Base-by-base conservation (phyloP, 1,139 yeast species). In the Entelexis sorbosivorans region DNA sequence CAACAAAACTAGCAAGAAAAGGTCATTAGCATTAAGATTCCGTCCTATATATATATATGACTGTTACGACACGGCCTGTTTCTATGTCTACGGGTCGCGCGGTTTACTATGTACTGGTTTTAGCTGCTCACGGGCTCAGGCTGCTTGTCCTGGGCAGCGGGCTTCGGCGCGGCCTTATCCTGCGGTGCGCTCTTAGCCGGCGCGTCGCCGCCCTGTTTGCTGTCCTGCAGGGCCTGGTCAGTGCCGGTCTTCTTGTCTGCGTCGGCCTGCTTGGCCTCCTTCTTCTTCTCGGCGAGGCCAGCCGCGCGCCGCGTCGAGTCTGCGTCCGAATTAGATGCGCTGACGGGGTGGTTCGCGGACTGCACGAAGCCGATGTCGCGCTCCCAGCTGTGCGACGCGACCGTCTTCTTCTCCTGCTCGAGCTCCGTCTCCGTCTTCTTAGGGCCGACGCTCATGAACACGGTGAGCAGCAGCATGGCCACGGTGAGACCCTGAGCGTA, bases 401-500 rank as follows among this genome's bases (percentile, higher is more conserved):
- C 47, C 65, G 67, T 31, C 52, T 71, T 47, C 36, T 42, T 45
- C 38, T 31, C 51, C 40, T 45, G 19, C 33, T 42, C 50, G 17
- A 20, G n/a, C n/a, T 24, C 24, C 13, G 24, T 17, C 16, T 33
- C 39, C 10, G 32, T 14, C 43, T 45, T 28, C 32, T 35, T 29
- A 13, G 19, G 45, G 70, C 50, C 61, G 1, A 63, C 65, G 17
- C 66, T 60, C 44, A 66, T 52, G 40, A 64, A 57, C 58, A 67
- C 67, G 10, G 69, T 60, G 14, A 63, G 67, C 29, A 68, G 56
- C 48, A 68, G 60, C 59, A 68, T 56, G n/a, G 63, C 66, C 58
- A 65, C 73, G 60, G 70, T 76, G 54, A 85, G 70, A 57, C 84
- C 88, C 69, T 88, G 96, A 9, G 96, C 96, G 66, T 86, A 87